Evolutionary conservation across 1,139 yeast genomes (phyloP).

Genomic region (Candida glucosophila): DNA sequence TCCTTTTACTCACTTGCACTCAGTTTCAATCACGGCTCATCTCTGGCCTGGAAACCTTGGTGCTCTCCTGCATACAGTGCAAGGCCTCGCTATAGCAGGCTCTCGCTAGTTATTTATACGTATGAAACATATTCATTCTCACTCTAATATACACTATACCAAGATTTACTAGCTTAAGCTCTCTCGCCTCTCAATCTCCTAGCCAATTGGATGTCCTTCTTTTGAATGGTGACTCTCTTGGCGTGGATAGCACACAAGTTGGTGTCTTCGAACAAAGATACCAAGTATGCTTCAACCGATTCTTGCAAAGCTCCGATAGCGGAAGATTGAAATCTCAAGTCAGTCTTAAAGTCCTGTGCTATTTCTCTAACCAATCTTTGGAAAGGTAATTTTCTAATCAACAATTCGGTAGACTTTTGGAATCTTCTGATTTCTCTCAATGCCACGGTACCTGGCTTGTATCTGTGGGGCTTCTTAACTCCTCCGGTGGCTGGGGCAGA

Average conservation of each 20-base stretch:
- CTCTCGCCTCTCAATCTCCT: slow-evolving; percentile 99
- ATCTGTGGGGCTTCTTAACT: slow-evolving; percentile 99
- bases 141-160: slow-evolving; percentile 7
- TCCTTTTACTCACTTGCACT: slow-evolving; percentile 14
- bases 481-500: slow-evolving; percentile 98
- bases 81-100: too few relatives aligned
- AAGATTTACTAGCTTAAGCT: slow-evolving; percentile 32
- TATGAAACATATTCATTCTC: slow-evolving; percentile 2
- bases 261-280: slow-evolving; percentile 87
- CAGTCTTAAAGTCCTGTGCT: slow-evolving; percentile 97
- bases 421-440: slow-evolving; percentile 99
- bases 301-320: slow-evolving; percentile 99
- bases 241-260: slow-evolving; percentile 99
- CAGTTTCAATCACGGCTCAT: too few relatives aligned
- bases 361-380: slow-evolving; percentile 98
- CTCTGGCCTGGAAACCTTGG: too few relatives aligned
- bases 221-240: slow-evolving; percentile 98
- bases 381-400: slow-evolving; percentile 97
- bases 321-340: slow-evolving; percentile 96
- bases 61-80: too few relatives aligned
- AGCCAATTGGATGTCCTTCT: slow-evolving; percentile 98
- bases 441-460: slow-evolving; percentile 99
- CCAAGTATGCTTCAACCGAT: slow-evolving; percentile 96
- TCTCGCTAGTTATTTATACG: too few relatives aligned
- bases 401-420: slow-evolving; percentile 94